Conservation (phyloP, 768 basidiomycete species). For the Amanita pallidorosea region DNA sequence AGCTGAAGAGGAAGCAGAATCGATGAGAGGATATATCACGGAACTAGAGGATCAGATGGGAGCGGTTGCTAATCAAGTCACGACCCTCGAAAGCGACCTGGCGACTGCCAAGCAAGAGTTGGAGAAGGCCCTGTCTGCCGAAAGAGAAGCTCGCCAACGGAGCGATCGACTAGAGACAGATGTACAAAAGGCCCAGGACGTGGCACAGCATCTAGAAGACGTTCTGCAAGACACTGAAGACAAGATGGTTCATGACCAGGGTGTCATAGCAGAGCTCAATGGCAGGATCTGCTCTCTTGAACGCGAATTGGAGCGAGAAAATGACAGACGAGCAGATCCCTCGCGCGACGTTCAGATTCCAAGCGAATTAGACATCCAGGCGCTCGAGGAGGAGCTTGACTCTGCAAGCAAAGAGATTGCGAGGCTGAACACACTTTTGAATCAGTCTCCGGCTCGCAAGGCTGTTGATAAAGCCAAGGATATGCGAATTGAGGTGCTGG, state of each 20-base stretch:
- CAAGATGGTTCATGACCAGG: conserved; percentile 56
- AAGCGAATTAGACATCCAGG: conserved; percentile 48
- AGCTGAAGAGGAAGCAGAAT: conserved; percentile 34
- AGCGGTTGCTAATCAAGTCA: too few relatives aligned
- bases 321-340: conserved; percentile 17
- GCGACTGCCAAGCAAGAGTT: conserved; percentile 32
- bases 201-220: conserved; percentile 60
- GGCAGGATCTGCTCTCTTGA: conserved; percentile 43
- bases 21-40: conserved; percentile 37
- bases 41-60: conserved; percentile 56
- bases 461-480: conserved; percentile 75
- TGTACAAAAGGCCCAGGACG: conserved; percentile 38
- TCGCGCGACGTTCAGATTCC: conserved; percentile 18
- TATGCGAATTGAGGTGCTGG: conserved; percentile 61
- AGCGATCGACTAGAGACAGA: conserved; percentile 43
- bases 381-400: conserved; percentile 67
- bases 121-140: conserved; percentile 25
- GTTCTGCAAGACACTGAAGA: conserved; percentile 67
- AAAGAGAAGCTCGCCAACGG: conserved; percentile 37
- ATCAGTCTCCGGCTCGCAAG: conserved; percentile 64
- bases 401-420: conserved; percentile 70
- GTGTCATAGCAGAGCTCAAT: conserved; percentile 37
- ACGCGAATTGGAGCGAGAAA: conserved; percentile 36
- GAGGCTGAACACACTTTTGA: conserved; percentile 50
- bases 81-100: conserved; percentile 38